Percentiles rank a stretch among this genome's conserved stretches.
phyloP scores from a whole-genome alignment of 495 filamentous ascomycete species.

The Penicillium pulvis region DNA sequence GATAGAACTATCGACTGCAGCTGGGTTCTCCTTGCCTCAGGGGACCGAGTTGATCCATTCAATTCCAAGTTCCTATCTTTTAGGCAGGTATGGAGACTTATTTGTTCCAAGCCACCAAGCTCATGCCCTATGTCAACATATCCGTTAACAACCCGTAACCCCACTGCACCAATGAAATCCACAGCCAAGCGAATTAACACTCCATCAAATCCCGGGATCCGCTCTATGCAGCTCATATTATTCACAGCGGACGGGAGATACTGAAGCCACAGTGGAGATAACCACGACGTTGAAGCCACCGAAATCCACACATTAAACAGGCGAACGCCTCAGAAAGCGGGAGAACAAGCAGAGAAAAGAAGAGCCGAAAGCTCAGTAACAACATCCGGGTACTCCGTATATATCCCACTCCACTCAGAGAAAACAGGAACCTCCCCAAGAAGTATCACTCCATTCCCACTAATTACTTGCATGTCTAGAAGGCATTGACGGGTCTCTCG shows the following conservation, averaged over 20 bases:
- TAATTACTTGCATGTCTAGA: not conserved
- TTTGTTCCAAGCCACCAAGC: not conserved
- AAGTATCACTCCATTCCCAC: not conserved
- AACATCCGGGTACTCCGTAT: no score
- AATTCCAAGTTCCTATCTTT: not conserved
- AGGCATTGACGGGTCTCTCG: not conserved
- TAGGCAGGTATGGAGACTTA: not conserved
- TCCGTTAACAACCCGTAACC: not conserved
- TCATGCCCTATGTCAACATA: not conserved
- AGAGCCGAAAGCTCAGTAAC: not conserved
- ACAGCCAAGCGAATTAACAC: not conserved
- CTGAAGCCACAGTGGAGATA: not conserved
- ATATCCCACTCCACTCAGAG: not conserved
- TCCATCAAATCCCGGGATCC: not conserved
- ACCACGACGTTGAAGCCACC: not conserved
- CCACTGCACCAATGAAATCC: not conserved
- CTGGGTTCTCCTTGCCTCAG: not conserved
- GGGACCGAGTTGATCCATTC: not conserved
- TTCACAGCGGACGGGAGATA: not conserved
- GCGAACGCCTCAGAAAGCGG: not conserved
- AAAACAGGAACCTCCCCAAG: not conserved
- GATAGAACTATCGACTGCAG: not conserved
- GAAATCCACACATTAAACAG: not conserved
- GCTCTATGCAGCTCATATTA: not conserved
- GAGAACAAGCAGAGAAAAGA: not conserved